A percentile compares a stretch with the other conserved stretches of the same genome.
phyloP scores from a whole-genome alignment of 1,284 basidiomycete genomes.

The Hypsizygus ulmarius region DNA sequence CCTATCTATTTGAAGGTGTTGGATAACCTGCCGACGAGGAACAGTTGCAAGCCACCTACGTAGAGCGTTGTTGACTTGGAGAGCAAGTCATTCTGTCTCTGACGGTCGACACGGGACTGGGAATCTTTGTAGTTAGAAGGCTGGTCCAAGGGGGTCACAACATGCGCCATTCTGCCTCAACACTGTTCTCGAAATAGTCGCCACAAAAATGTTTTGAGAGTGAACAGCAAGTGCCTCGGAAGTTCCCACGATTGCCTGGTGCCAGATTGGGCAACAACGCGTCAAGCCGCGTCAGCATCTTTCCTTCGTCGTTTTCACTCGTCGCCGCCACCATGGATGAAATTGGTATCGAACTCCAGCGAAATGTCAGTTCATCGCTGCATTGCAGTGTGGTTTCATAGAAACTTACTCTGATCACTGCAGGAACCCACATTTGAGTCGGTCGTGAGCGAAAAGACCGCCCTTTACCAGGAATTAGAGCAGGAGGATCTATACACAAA shows the following conservation, averaged over 20 bases:
- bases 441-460: constrained; percentile 85
- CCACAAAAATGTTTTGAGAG: not conserved
- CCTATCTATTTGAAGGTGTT: constrained; percentile 64
- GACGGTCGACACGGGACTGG: constrained; percentile 72
- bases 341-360: constrained; percentile 81
- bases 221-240: not conserved
- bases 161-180: constrained; percentile 72
- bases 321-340: constrained; percentile 59
- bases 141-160: constrained; percentile 82
- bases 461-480: constrained; percentile 80
- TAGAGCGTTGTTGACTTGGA: constrained; percentile 76
- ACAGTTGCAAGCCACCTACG: constrained; percentile 41
- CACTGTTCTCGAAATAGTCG: constrained; percentile 1
- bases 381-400: not conserved
- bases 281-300: constrained; percentile 57
- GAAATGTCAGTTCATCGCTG: constrained; percentile 58
- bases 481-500: constrained; percentile 95
- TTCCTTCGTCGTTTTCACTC: constrained; percentile 21
- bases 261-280: constrained; percentile 34
- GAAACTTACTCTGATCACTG: constrained; percentile 7
- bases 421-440: constrained; percentile 91
- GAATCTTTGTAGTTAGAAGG: constrained; percentile 96
- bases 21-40: constrained; percentile 7
- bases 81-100: constrained; percentile 68
- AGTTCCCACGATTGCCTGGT: constrained; percentile 32